Base-by-base conservation (phyloP, 345 rosid species). In the Corymbia maculata region DNA sequence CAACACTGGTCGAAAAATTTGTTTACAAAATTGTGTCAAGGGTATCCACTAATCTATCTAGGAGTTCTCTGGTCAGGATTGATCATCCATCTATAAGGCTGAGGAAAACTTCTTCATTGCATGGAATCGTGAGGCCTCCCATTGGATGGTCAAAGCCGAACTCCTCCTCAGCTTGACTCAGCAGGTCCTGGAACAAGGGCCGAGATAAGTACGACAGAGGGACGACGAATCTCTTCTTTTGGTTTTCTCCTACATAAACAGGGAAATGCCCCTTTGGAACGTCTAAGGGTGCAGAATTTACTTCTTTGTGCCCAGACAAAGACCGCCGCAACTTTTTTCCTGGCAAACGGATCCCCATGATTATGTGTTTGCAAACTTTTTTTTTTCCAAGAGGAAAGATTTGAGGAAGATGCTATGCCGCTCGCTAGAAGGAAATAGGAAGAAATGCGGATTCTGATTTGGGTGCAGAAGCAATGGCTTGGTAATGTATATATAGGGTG, bases 61-160 rank as follows among this genome's bases (percentile, higher is more conserved):
- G 42, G 19, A 64, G 75, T 64, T 64, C 75, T 64, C 75, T 15
- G 13, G 75, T n/a, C 75, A 64, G 75, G 75, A 16, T n/a, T 64
- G 75, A 64, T 64, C 75, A 64, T 64, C 75, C 75, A 64, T 64
- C 42, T n/a, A 64, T 85, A 44, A 87, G 89, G 87, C 88, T 80
- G 13, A 87, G 15, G 88, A 92, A 92, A 50, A 84, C 57, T 21
- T 91, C 91, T 87, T 92, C 90, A 6, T 79, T 87, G 88, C 93
- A 93, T 4, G 94, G 92, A 85, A 92, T 91, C 4, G 90, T 93
- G 88, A 92, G 91, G 52, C 92, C 91, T 6, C 93, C 94, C 91
- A 90, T 91, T 45, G 94, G 94, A 89, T 90, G 93, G 64, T 88
- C 84, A 47, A 87, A 91, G 47, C 93, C 90, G 21, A 91, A 91